Evolutionary conservation across 495 filamentous ascomycete genomes (phyloP).

Genomic region (Astrothelium subdiscretum): DNA sequence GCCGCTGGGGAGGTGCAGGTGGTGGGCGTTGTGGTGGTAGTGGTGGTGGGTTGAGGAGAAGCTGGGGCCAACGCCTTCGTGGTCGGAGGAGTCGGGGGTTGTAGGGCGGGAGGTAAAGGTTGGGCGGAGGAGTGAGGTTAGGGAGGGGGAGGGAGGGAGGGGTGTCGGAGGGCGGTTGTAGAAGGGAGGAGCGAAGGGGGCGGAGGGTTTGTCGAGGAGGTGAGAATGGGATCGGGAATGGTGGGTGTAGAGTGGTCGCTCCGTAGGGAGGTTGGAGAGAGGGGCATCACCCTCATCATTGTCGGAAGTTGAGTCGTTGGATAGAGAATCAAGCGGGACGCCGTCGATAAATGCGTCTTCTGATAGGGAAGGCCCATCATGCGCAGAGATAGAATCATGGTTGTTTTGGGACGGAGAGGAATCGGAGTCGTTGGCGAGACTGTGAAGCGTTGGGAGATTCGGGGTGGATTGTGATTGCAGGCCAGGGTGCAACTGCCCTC

Average conservation of each 20-base stretch:
- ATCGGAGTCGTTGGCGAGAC: constrained; percentile 3
- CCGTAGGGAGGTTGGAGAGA: constrained; percentile 11
- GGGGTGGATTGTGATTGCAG: constrained; percentile 31
- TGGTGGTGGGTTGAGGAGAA: constrained; percentile 41
- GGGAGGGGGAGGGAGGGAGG: constrained; percentile 80
- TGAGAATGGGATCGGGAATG: constrained; percentile 24
- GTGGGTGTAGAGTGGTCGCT: constrained; percentile 15
- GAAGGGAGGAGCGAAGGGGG: constrained; percentile 33
- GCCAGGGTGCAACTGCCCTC: constrained; percentile 19
- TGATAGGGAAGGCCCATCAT: constrained; percentile 19
- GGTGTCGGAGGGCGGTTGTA: constrained; percentile 45
- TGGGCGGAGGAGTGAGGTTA: constrained; percentile 87
- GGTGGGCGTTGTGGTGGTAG: constrained; percentile 10
- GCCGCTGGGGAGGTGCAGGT: constrained; percentile 22
- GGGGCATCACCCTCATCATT: constrained; percentile 13
- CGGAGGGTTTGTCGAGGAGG: constrained; percentile 17
- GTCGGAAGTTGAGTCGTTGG: constrained; percentile 10
- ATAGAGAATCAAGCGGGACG: constrained; percentile 15
- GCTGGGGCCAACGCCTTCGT: constrained; percentile 70
- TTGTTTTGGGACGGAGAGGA: constrained; percentile 2
- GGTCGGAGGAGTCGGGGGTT: constrained; percentile 83
- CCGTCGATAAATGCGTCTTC: constrained; percentile 24
- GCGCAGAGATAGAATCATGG: constrained; percentile 9
- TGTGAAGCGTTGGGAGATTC: constrained; percentile 25
- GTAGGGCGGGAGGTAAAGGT: constrained; percentile 63